Percentiles rank a stretch among this genome's conserved stretches.
These are phyloP conservation scores for Aeschynomene evenia DNA, from an alignment of 306 rosid genomes.

Conservation along the genomic window DNA sequence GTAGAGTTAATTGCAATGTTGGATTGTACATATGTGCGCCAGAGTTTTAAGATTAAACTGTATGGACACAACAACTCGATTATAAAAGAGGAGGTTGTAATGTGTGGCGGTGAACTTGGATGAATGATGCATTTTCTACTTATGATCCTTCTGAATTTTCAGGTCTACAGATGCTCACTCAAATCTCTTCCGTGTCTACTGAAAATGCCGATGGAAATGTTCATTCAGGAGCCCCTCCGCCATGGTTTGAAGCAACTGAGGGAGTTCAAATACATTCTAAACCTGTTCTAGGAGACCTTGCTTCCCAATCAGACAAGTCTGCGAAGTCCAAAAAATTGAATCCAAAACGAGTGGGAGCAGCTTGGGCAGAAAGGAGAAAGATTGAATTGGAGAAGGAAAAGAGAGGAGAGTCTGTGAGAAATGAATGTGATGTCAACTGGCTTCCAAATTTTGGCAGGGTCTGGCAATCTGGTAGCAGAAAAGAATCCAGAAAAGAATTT, in stretches of 20 bases:
- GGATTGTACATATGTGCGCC: neutral
- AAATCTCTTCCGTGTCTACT: conserved; percentile 35
- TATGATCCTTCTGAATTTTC: conserved; percentile 37
- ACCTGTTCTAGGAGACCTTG: conserved; percentile 34
- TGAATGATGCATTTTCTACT: conserved; percentile 33
- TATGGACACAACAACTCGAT: conserved; percentile 7
- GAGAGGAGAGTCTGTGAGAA: conserved; percentile 72
- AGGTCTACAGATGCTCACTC: conserved; percentile 57
- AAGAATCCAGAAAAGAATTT: conserved; percentile 84
- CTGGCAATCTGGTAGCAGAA: conserved; percentile 97
- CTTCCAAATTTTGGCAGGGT: conserved; percentile 96
- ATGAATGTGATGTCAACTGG: conserved; percentile 65
- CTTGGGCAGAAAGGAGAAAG: conserved; percentile 95
- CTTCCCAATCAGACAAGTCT: conserved; percentile 42
- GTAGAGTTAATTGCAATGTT: neutral
- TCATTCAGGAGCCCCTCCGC: conserved; percentile 79
- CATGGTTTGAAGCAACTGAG: conserved; percentile 71
- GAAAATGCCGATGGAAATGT: conserved; percentile 56
- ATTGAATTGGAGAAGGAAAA: conserved; percentile 85
- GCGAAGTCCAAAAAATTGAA: conserved; percentile 67
- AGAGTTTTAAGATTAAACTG: neutral
- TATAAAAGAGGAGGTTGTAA: neutral
- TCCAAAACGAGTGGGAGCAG: conserved; percentile 91
- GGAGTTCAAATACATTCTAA: conserved; percentile 45
- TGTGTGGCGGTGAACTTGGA: neutral